These are phyloP conservation scores for Alternaria sp. DNA, from an alignment of 2,329 filamentous ascomycete genomes.

Conservation along the genomic window DNA sequence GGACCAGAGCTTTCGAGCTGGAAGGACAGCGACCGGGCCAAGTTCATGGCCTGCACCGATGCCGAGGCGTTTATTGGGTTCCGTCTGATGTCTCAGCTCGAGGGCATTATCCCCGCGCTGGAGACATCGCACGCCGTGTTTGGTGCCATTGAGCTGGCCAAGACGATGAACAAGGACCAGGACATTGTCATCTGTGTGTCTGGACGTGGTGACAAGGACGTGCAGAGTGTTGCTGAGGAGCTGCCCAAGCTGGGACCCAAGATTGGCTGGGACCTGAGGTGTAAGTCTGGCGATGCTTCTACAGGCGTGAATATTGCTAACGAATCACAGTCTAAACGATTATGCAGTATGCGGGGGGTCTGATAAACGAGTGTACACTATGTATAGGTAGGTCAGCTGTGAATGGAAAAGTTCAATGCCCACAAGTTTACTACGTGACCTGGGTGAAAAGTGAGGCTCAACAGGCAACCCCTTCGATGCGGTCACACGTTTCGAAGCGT, in stretches of 20 bases:
- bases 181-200: constrained; percentile 94
- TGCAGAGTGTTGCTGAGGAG: constrained; percentile 96
- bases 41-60: constrained; percentile 91
- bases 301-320: constrained; percentile 27
- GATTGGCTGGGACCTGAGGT: constrained; percentile 77
- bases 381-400: constrained; percentile 9
- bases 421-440: background rate
- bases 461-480: background rate
- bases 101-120: constrained; percentile 96
- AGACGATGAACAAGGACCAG: constrained; percentile 87
- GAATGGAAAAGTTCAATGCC: background rate
- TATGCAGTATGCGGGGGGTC: background rate
- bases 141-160: constrained; percentile 87
- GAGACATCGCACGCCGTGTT: constrained; percentile 94
- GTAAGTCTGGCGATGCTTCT: constrained; percentile 32
- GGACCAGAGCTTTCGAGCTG: constrained; percentile 90
- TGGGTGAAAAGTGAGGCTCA: background rate
- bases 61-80: constrained; percentile 89
- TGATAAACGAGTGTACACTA: constrained; percentile 1
- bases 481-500: constrained; percentile 18
- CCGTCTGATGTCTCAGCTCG: constrained; percentile 81
- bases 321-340: constrained; percentile 33
- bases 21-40: constrained; percentile 89
- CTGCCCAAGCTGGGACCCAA: constrained; percentile 85
- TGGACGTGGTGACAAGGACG: constrained; percentile 96